These are phyloP conservation scores for Backusella sp. DNA, from an alignment of 192 early-diverging fungal genomes.

Conservation along the genomic window DNA sequence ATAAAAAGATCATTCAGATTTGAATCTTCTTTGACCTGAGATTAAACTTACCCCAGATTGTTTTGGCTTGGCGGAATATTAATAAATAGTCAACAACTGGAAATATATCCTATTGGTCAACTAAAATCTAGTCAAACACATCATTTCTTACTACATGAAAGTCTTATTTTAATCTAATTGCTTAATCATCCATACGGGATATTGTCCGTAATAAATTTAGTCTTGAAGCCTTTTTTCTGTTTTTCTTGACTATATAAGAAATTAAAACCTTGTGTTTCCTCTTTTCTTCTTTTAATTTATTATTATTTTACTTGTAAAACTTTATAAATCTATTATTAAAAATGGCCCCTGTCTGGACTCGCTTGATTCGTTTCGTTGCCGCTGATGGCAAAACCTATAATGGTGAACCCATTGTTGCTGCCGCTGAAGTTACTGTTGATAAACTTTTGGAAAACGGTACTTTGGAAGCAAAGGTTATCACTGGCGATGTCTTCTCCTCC, in stretches of 20 bases:
- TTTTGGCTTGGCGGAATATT: not conserved
- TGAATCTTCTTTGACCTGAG: not conserved
- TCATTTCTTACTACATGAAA: not conserved
- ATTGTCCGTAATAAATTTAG: not conserved
- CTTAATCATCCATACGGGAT: not conserved
- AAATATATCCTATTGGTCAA: not conserved
- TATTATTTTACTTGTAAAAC: not conserved
- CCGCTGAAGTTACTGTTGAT: slow-evolving; percentile 15
- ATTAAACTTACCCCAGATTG: not conserved
- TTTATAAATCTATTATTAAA: not conserved
- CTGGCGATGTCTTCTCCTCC: slow-evolving; percentile 44
- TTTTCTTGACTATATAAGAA: not conserved
- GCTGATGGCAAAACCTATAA: slow-evolving; percentile 46
- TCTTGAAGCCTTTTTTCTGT: not conserved
- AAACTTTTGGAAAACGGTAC: not conserved
- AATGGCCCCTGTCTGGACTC: slow-evolving; percentile 16
- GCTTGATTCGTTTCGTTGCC: slow-evolving; percentile 41
- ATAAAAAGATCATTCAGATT: not conserved
- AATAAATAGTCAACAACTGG: not conserved
- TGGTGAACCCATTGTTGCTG: slow-evolving; percentile 43
- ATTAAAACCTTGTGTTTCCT: not conserved
- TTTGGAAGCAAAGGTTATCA: slow-evolving; percentile 42
- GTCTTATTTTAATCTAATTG: not conserved
- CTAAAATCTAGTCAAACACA: not conserved
- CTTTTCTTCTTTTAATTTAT: not conserved